These are phyloP conservation scores for Cytospora piceae DNA, from an alignment of 2,329 filamentous ascomycete genomes.

Conservation along the genomic window DNA sequence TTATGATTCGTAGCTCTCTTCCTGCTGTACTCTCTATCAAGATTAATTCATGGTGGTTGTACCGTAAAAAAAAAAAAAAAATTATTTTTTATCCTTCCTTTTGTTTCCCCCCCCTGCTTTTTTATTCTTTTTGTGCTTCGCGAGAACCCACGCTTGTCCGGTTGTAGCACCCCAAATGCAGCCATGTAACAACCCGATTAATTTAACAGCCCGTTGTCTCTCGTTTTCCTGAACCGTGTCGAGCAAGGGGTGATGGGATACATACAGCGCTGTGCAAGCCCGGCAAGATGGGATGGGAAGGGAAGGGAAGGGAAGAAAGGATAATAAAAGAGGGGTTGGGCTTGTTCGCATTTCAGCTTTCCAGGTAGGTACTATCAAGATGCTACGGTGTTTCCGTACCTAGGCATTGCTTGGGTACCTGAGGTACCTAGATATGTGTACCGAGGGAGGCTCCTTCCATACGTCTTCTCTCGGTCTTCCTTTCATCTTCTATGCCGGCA, in stretches of 20 bases:
- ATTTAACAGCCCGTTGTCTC: not conserved
- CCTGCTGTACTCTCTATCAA: too few relatives aligned
- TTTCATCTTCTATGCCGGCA: not conserved
- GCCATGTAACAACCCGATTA: not conserved
- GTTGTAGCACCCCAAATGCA: constrained; percentile 2
- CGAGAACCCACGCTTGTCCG: not conserved
- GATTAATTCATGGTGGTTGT: too few relatives aligned
- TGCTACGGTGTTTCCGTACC: not conserved
- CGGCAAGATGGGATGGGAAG: not conserved
- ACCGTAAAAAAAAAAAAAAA: too few relatives aligned
- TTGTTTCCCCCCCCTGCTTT: not conserved
- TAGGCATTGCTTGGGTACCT: too few relatives aligned
- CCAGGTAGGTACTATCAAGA: not conserved
- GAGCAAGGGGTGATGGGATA: not conserved
- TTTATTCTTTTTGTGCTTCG: not conserved
- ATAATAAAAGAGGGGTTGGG: not conserved
- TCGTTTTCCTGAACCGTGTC: constrained; percentile 2
- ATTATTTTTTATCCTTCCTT: not conserved
- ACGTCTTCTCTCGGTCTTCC: not conserved
- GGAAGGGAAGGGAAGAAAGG: too few relatives aligned
- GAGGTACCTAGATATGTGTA: not conserved
- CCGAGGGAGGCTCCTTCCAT: not conserved
- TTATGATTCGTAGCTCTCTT: too few relatives aligned
- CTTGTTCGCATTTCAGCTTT: not conserved
- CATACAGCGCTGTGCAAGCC: not conserved